These are phyloP conservation scores for Cytospora chrysosperma DNA, from an alignment of 2,329 filamentous ascomycete species.

Conservation along the genomic window DNA sequence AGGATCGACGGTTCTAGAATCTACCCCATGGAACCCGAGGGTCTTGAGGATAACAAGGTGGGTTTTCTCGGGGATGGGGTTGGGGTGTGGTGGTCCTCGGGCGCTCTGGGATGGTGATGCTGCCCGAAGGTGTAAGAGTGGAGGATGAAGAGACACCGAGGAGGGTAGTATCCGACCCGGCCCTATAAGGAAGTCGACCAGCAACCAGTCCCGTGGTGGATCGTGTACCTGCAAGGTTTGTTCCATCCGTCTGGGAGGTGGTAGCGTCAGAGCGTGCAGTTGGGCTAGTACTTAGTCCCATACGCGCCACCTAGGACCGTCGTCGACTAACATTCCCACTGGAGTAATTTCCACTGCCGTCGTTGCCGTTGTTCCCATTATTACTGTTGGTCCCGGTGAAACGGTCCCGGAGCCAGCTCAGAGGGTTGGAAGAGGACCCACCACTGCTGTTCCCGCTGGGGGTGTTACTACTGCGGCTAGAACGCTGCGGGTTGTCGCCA, in stretches of 20 bases:
- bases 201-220: background rate
- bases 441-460: conserved; percentile 10
- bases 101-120: background rate
- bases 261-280: background rate
- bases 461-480: conserved; percentile 5
- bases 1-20: background rate
- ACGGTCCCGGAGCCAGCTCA: conserved; percentile 31
- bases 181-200: too few species aligned
- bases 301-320: conserved; percentile 18
- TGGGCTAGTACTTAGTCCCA: background rate
- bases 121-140: background rate
- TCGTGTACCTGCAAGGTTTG: background rate
- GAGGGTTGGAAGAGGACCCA: conserved; percentile 18
- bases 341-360: background rate
- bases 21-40: background rate
- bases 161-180: background rate
- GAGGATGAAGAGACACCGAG: background rate
- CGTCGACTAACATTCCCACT: conserved; percentile 6
- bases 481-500: conserved; percentile 4
- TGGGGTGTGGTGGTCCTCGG: background rate
- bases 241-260: background rate
- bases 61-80: background rate
- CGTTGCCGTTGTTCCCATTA: background rate
- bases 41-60: background rate
- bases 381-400: conserved; percentile 18